These are phyloP conservation scores for Filosporella fistucella DNA, from an alignment of 495 filamentous ascomycete genomes.

Conservation along the genomic window DNA sequence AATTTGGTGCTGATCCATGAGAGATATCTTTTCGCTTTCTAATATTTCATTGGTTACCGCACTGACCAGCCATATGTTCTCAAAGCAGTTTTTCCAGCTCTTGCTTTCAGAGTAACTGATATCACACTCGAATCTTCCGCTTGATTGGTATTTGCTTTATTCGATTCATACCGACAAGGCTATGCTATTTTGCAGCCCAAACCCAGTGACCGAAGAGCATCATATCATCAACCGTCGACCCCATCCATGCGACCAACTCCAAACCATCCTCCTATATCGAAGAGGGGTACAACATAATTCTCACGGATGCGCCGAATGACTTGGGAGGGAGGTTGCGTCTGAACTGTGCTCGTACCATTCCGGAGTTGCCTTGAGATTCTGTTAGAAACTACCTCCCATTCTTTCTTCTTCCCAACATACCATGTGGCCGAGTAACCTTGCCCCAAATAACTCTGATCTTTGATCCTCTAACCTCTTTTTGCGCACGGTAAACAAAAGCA, in stretches of 20 bases:
- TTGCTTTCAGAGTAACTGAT: no score
- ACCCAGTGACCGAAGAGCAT: conserved; percentile 18
- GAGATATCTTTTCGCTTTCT: no score
- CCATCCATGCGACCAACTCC: conserved; percentile 21
- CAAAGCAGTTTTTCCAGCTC: no score
- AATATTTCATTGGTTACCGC: no score
- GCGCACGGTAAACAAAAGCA: conserved; percentile 93
- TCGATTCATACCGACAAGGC: conserved; percentile 25
- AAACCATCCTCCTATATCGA: conserved; percentile 43
- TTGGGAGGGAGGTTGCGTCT: conserved; percentile 87
- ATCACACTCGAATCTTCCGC: conserved; percentile 7
- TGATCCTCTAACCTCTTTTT: conserved; percentile 86
- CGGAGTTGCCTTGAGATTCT: conserved; percentile 71
- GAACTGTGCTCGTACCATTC: conserved; percentile 95
- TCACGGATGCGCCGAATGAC: conserved; percentile 93
- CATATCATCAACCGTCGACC: conserved; percentile 17
- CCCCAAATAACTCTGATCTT: conserved; percentile 99
- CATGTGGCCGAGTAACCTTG: conserved; percentile 92
- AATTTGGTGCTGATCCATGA: no score
- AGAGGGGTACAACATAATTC: conserved; percentile 99
- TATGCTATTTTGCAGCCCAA: conserved; percentile 19
- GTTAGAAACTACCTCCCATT: conserved; percentile 6
- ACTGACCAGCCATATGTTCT: no score
- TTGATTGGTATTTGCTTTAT: conserved; percentile 28
- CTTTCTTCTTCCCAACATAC: conserved; percentile 41